A percentile compares a stretch with the other conserved stretches of the same genome.
phyloP scores from a whole-genome alignment of 352 stramenopile genomes.

The Phytophthora citrophthora region DNA sequence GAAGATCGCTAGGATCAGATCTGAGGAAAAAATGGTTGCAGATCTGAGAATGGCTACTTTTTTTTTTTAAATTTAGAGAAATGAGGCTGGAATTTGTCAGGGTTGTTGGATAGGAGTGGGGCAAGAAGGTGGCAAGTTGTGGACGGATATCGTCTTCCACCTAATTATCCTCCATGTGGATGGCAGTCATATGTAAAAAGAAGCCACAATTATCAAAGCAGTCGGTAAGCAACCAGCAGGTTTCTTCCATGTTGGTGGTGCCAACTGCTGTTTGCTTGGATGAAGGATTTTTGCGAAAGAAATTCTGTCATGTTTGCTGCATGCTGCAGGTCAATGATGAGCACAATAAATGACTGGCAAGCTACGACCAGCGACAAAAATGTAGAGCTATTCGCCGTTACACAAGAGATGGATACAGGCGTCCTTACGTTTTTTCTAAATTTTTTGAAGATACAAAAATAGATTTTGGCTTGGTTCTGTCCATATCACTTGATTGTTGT shows the following conservation, averaged over 20 bases:
- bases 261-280: background rate
- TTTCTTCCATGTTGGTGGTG: too few relatives aligned
- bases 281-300: slow-evolving; percentile 4
- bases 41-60: too few relatives aligned
- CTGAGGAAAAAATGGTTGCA: too few relatives aligned
- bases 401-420: background rate
- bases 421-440: slow-evolving; percentile 10
- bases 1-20: slow-evolving; percentile 10
- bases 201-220: too few relatives aligned
- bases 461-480: slow-evolving; percentile 2
- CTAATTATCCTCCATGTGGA: slow-evolving; percentile 17
- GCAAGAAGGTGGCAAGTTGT: slow-evolving; percentile 12
- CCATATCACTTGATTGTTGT: slow-evolving; percentile 6
- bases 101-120: slow-evolving; percentile 5
- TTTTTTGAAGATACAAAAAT: slow-evolving; percentile 10
- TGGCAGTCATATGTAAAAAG: too few relatives aligned
- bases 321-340: too few relatives aligned
- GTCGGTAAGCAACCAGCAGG: too few relatives aligned
- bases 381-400: slow-evolving; percentile 1
- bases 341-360: too few relatives aligned
- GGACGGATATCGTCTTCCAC: background rate
- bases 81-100: background rate
- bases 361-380: background rate
- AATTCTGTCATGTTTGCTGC: background rate
- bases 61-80: too few relatives aligned